Evolutionary conservation across 768 basidiomycete species (phyloP), one percentile per base, ranked within the genome.

Genomic region (Tricholoma matsutake): DNA sequence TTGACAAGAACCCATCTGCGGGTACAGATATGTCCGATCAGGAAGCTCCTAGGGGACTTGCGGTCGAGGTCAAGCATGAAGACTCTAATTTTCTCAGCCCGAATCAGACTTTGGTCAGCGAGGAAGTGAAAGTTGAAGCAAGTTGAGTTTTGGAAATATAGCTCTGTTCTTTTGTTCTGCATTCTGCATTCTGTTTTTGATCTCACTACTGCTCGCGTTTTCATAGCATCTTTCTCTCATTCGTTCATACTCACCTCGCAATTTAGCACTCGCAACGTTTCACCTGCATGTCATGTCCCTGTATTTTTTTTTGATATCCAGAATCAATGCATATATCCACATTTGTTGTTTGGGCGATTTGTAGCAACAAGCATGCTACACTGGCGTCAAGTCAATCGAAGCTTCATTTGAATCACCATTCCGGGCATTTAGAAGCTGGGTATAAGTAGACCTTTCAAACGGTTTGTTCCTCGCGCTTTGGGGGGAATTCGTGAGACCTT

Each of bases 41-140:
- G 39, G 57, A 54, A 31, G 35, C 32, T 20, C 58, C 53, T 20
- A 39, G 41, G 16, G 61, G 54, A 16, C 18, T 47, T 25, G 61
- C 59, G 29, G 25, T 56, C 9, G 58, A 60, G n/a, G 31, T 51
- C 18, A 60, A 57, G 47, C 55, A 43, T 16, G 58, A 57, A 47
- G 57, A 47, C 16, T 53, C 51, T 25, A 18, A 31, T 31, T 52
- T 10, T 32, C 29, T n/a, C 8, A 57, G 56, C 41, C 43, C 16
- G 43, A 45, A 43, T 22, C 56, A 39, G 25, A 57, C 18, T 45
- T 57, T 22, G n/a, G 51, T 31, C 9, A 53, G 31, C n/a, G 51
- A 53, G 2, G 51, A 53, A 32, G 16, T 53, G 8, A 32, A 53
- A 18, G 31, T 16, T 10, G 51, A 31, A 32, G n/a, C 29, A 31